Conservation (phyloP, 2,329 filamentous ascomycete species). For the Magnaporthiopsis incrustans region DNA sequence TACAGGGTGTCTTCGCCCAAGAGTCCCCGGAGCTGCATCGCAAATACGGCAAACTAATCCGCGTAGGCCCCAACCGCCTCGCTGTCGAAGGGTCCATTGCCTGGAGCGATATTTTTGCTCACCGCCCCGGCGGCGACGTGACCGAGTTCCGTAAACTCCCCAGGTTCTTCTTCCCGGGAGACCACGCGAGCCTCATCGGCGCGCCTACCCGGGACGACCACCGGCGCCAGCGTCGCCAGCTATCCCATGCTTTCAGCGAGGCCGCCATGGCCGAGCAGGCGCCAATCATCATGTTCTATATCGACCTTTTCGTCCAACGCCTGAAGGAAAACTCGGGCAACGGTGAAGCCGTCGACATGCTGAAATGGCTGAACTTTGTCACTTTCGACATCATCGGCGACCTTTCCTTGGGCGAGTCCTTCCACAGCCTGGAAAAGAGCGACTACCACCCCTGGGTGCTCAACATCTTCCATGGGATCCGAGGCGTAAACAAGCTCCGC, state of each 20-base stretch:
- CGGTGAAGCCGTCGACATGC: slow-evolving; percentile 14
- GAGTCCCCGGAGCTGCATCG: neutral
- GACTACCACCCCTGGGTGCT: slow-evolving; percentile 14
- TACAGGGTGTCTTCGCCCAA: neutral
- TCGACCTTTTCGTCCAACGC: slow-evolving; percentile 14
- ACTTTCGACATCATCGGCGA: slow-evolving; percentile 16
- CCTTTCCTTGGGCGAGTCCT: slow-evolving; percentile 14
- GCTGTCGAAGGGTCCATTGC: neutral
- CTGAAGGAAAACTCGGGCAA: slow-evolving; percentile 13
- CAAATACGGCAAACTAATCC: slow-evolving; percentile 6
- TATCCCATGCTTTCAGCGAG: slow-evolving; percentile 20
- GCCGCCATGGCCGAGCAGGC: slow-evolving; percentile 18
- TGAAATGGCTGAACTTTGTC: slow-evolving; percentile 18
- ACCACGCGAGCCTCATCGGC: neutral
- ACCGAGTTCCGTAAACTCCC: neutral
- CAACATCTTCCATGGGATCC: slow-evolving; percentile 11
- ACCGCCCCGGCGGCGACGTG: neutral
- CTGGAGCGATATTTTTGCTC: neutral
- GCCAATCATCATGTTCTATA: slow-evolving; percentile 14
- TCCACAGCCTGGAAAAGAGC: slow-evolving; percentile 11
- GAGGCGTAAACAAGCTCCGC: neutral
- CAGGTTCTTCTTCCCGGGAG: neutral
- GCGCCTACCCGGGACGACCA: slow-evolving; percentile 23
- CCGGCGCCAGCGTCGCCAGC: slow-evolving; percentile 15
- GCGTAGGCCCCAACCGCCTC: slow-evolving; percentile 2